Base-by-base conservation (phyloP, 345 rosid species). In the Euphorbia lathyris region DNA sequence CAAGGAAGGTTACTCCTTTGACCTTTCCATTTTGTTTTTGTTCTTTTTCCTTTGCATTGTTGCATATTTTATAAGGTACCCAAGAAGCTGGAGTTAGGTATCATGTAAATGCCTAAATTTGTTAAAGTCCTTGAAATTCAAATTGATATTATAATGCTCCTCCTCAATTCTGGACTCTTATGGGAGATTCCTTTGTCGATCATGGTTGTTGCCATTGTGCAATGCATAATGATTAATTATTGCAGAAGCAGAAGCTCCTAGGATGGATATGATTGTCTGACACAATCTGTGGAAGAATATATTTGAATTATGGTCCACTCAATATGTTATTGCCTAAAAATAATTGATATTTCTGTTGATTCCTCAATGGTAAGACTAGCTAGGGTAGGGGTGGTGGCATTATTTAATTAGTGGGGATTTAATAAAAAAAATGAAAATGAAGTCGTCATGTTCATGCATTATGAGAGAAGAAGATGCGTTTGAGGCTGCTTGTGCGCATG, bases 1-100 rank as follows among this genome's bases (percentile, higher is more conserved):
- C 57, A 1, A 57, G 70, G 83, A 76, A 76, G 83, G 82, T 68
- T 76, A 26, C 68, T 72, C 68, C 70, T 65, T 67, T n/a, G 0
- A 56, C 73, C 74, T 59, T 71, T 63, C 70, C 19, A 57, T 74
- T 63, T 69, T 14, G 4, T 17, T 36, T 65, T 42, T 25, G 19
- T 51, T 51, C 16, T 59, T 27, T 77, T 71, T 64, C 9, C 59
- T 52, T 67, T 50, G 20, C 26, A 55, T 55, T 55, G 13, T 67
- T 70, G 50, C 58, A 69, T 80, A 64, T 70, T 60, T 52, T 58
- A 11, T 64, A 75, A 47, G n/a, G 66, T 77, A 45, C 68, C 57
- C 63, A 3, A 3, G 3, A 34, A 34, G 38, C 38, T 34, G 3
- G 38, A 7, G 38, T 34, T 34, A 34, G 38, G 3, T 4, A 27